A percentile compares a stretch with the other conserved stretches of the same genome.
phyloP scores from a whole-genome alignment of 2,329 filamentous ascomycete genomes.

The Cercospora brassicicola region DNA sequence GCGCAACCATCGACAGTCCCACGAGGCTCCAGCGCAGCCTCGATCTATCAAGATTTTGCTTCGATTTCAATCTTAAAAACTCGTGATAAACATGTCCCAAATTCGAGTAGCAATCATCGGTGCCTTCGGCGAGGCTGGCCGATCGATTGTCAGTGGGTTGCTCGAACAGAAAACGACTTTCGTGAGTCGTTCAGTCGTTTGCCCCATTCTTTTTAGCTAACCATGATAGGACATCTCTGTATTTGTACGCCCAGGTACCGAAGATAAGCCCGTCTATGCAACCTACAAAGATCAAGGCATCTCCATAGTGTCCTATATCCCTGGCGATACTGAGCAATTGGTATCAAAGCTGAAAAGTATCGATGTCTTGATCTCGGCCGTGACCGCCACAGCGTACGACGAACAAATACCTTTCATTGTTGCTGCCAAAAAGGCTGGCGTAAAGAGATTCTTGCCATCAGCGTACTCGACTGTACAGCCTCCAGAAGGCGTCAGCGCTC shows the following conservation, averaged over 20 bases:
- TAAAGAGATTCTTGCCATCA: not conserved
- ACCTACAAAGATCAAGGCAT: not conserved
- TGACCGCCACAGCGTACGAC: not conserved
- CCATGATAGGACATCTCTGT: not conserved
- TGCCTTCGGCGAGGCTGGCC: not conserved
- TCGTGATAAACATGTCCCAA: not conserved
- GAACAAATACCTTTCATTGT: not conserved
- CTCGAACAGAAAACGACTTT: not conserved
- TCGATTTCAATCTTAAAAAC: accelerated
- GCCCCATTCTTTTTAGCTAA: no score
- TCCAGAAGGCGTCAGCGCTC: not conserved
- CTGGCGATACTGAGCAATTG: not conserved
- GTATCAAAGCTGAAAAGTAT: not conserved
- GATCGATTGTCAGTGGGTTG: not conserved
- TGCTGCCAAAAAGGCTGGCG: not conserved
- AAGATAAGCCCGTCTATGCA: not conserved
- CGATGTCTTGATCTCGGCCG: not conserved
- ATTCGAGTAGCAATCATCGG: not conserved
- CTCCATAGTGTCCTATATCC: not conserved
- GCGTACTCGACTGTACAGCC: not conserved
- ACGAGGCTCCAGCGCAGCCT: no score
- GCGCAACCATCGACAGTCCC: no score
- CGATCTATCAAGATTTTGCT: no score
- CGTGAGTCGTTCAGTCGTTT: not conserved
- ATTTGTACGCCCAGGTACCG: not conserved